Conservation (phyloP, 208 protist genomes). For the Leishmania major region DNA sequence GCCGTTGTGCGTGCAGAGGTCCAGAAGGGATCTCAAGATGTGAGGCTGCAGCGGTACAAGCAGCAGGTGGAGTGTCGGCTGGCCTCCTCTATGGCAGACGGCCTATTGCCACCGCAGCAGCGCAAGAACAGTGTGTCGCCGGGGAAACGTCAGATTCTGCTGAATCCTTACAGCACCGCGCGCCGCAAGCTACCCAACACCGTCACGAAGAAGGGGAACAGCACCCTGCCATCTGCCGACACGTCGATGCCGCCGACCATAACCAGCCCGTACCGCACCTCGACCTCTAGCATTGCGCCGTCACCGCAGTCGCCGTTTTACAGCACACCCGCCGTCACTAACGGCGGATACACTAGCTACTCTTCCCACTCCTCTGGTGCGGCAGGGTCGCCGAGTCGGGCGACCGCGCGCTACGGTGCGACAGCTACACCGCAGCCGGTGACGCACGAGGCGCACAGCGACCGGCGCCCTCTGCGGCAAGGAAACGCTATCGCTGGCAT, state of each 20-base stretch:
- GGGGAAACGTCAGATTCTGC: conserved; percentile 16
- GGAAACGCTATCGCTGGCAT: background rate
- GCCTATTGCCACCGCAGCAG: background rate
- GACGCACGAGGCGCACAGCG: background rate
- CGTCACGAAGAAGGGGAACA: background rate
- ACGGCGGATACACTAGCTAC: background rate
- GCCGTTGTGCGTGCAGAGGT: conserved; percentile 24
- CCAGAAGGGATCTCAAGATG: conserved; percentile 10
- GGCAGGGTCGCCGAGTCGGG: background rate
- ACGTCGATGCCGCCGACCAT: background rate
- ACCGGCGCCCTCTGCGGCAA: background rate
- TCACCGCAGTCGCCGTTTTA: background rate
- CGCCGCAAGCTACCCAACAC: conserved; percentile 1
- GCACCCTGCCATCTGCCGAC: background rate
- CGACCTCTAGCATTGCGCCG: background rate
- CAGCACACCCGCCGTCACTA: background rate
- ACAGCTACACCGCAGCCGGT: background rate
- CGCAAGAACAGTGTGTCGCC: background rate
- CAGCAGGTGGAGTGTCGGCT: conserved; percentile 21
- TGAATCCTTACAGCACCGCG: conserved; percentile 24
- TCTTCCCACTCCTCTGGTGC: background rate
- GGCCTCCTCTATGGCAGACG: background rate
- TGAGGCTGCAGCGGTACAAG: conserved; percentile 13
- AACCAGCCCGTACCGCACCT: background rate
- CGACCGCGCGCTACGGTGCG: background rate